Percentiles rank a stretch among this genome's conserved stretches.
phyloP scores from a whole-genome alignment of 108 stramenopile genomes.

The Nitzschia putrida region DNA sequence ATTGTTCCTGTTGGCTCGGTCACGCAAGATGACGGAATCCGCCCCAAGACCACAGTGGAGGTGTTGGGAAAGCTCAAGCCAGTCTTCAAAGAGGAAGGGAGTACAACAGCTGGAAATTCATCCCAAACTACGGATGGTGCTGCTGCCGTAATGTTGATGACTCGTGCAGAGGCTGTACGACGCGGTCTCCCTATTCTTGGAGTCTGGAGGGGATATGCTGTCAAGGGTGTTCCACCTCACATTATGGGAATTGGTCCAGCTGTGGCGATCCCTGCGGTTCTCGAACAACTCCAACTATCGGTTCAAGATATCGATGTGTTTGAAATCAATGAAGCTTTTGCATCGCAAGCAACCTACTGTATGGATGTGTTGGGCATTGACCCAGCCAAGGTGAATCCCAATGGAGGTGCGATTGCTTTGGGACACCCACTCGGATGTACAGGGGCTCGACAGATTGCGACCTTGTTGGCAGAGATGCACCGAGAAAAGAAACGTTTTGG shows the following conservation, averaged over 20 bases:
- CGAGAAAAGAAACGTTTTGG: constrained; percentile 68
- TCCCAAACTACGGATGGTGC: constrained; percentile 95
- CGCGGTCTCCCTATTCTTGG: constrained; percentile 77
- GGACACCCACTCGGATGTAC: constrained; percentile 96
- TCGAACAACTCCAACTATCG: constrained; percentile 53
- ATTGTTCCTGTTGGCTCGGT: constrained; percentile 85
- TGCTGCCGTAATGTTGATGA: constrained; percentile 92
- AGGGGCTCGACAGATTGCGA: constrained; percentile 90
- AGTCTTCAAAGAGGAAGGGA: constrained; percentile 80
- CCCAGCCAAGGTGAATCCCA: constrained; percentile 87
- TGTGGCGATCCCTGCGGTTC: constrained; percentile 88
- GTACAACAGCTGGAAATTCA: constrained; percentile 93
- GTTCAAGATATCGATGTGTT: constrained; percentile 86
- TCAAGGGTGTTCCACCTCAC: constrained; percentile 87
- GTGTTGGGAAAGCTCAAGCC: constrained; percentile 78
- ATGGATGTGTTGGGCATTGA: constrained; percentile 63
- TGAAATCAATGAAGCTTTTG: constrained; percentile 99
- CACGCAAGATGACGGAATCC: constrained; percentile 91
- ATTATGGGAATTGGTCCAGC: constrained; percentile 96
- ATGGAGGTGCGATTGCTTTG: constrained; percentile 96
- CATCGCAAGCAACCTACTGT: constrained; percentile 84
- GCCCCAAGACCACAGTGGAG: constrained; percentile 74
- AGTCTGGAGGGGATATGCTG: constrained; percentile 77
- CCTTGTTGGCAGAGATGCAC: constrained; percentile 86
- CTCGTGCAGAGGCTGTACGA: constrained; percentile 62